Evolutionary conservation across 2,329 filamentous ascomycete genomes (phyloP).

Genomic region (Corynespora cassiicola): DNA sequence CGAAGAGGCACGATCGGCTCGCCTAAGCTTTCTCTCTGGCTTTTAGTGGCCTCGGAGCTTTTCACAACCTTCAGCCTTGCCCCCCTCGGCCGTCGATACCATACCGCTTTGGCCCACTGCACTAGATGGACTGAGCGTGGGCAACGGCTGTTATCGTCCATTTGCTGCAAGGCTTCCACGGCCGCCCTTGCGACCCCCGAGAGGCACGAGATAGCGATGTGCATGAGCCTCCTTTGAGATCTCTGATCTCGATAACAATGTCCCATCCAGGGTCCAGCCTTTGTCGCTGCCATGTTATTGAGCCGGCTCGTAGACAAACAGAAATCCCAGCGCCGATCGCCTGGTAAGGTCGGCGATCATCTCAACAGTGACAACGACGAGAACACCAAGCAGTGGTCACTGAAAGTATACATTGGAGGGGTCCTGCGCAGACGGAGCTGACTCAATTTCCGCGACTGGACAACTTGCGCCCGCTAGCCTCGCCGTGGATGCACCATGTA

Average conservation of each 20-base stretch:
- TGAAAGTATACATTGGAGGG: conserved; percentile 1
- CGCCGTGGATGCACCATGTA: conserved; percentile 2
- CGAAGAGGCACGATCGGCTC: conserved; percentile 16
- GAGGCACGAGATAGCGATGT: too few relatives aligned
- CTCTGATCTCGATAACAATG: not conserved
- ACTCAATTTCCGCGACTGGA: conserved; percentile 1
- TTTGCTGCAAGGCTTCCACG: not conserved
- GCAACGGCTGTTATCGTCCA: conserved; percentile 7
- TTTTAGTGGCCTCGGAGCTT: conserved; percentile 20
- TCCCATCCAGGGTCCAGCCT: too few relatives aligned
- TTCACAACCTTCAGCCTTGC: conserved; percentile 21
- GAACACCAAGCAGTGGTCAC: not conserved
- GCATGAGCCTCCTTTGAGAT: not conserved
- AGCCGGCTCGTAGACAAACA: not conserved
- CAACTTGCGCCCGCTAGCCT: conserved; percentile 3
- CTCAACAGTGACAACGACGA: too few relatives aligned
- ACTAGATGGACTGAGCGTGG: conserved; percentile 6
- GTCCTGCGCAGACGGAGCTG: conserved; percentile 5
- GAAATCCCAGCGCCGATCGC: conserved; percentile 2
- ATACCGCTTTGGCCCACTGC: conserved; percentile 8
- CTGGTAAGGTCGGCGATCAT: not conserved
- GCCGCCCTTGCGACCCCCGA: too few relatives aligned
- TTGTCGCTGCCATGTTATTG: not conserved
- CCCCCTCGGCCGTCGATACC: conserved; percentile 4
- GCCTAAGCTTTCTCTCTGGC: conserved; percentile 20